Evolutionary conservation across 2,329 filamentous ascomycete species (phyloP).

Genomic region (Ophiosphaerella herpotricha): DNA sequence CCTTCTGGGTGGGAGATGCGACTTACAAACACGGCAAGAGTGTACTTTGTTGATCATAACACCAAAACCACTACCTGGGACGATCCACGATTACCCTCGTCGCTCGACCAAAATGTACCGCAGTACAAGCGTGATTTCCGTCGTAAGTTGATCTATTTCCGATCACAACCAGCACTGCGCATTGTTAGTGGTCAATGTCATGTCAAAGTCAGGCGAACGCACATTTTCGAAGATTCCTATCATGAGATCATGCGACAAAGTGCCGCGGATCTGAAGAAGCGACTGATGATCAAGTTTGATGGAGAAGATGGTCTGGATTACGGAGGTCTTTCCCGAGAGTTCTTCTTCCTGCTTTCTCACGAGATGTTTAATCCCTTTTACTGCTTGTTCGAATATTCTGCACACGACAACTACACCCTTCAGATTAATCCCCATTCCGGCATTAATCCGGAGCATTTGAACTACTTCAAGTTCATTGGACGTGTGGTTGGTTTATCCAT

Average conservation of each 20-base stretch:
- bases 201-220: slow-evolving; percentile 93
- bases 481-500: slow-evolving; percentile 96
- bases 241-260: slow-evolving; percentile 98
- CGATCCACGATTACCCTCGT: slow-evolving; percentile 91
- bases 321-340: slow-evolving; percentile 92
- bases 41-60: slow-evolving; percentile 99
- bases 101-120: slow-evolving; percentile 95
- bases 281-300: slow-evolving; percentile 99
- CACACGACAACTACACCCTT: slow-evolving; percentile 99
- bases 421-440: slow-evolving; percentile 99
- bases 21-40: slow-evolving; percentile 93
- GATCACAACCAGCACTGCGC: slow-evolving; percentile 92
- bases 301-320: slow-evolving; percentile 98
- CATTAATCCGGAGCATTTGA: slow-evolving; percentile 98
- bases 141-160: slow-evolving; percentile 98
- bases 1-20: slow-evolving; percentile 99
- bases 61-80: slow-evolving; percentile 99
- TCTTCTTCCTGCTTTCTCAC: slow-evolving; percentile 98
- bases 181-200: slow-evolving; percentile 97
- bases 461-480: slow-evolving; percentile 99
- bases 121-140: slow-evolving; percentile 99
- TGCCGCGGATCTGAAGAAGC: slow-evolving; percentile 94
- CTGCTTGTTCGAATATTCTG: slow-evolving; percentile 98
- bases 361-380: slow-evolving; percentile 99
- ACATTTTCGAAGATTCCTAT: slow-evolving; percentile 99